phyloP scores from a whole-genome alignment of 768 basidiomycete species.

The Myochromella boudieri region DNA sequence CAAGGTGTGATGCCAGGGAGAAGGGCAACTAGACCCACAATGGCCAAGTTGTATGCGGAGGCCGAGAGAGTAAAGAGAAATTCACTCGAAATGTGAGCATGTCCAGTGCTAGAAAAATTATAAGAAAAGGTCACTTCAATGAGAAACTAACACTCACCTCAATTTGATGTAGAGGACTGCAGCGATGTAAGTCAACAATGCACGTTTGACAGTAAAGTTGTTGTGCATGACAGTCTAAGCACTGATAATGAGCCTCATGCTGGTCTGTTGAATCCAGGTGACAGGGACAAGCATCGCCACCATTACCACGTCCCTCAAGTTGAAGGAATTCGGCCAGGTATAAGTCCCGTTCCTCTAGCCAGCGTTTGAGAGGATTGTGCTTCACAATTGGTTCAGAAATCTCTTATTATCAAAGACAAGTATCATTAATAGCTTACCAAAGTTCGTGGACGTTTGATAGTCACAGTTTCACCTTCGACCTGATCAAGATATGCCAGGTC shows the following conservation, averaged over 20 bases:
- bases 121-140: background rate
- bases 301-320: background rate
- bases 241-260: slow-evolving; percentile 6
- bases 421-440: too few species aligned
- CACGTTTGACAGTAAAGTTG: slow-evolving; percentile 10
- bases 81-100: background rate
- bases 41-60: slow-evolving; percentile 9
- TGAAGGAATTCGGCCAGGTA: background rate
- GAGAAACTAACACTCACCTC: slow-evolving; percentile 18
- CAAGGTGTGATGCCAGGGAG: too few species aligned
- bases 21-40: slow-evolving; percentile 9
- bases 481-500: too few species aligned
- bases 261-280: background rate
- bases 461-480: too few species aligned
- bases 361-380: too few species aligned
- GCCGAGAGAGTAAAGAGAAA: background rate
- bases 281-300: background rate
- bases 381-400: too few species aligned
- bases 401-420: too few species aligned
- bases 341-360: background rate
- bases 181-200: slow-evolving; percentile 9
- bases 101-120: background rate
- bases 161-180: slow-evolving; percentile 18
- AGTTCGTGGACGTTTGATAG: too few species aligned
- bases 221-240: slow-evolving; percentile 15